Evolutionary conservation across 148 eudicot genomes (phyloP).

Genomic region (Drosera capensis): DNA sequence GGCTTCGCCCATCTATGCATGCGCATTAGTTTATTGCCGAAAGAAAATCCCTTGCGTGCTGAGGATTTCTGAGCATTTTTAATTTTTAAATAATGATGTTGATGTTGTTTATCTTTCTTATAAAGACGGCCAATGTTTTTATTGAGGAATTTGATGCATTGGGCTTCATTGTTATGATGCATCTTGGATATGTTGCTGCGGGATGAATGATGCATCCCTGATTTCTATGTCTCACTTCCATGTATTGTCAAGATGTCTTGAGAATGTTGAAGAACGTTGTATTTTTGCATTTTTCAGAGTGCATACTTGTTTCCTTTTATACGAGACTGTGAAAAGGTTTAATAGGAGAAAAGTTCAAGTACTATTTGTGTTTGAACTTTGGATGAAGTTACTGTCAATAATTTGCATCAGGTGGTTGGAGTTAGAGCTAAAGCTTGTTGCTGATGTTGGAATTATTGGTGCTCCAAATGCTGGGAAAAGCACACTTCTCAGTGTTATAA

Average conservation of each 20-base stretch:
- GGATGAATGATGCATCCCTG: no score
- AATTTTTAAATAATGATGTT: not conserved
- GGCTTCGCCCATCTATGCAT: not conserved
- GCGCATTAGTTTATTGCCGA: not conserved
- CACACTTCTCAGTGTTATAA: constrained; percentile 79
- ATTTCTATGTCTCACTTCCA: no score
- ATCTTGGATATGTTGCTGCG: no score
- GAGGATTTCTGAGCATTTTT: not conserved
- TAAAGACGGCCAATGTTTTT: no score
- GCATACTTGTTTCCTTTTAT: no score
- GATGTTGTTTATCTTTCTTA: not conserved
- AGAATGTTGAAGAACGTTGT: no score
- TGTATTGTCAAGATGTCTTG: no score
- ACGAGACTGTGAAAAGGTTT: no score
- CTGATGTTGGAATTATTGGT: constrained; percentile 96
- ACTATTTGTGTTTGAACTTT: not conserved
- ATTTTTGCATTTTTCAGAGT: no score
- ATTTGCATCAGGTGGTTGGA: constrained; percentile 80
- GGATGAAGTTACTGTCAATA: constrained; percentile 3
- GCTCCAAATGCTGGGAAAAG: constrained; percentile 98
- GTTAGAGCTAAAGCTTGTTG: constrained; percentile 91
- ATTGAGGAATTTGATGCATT: no score
- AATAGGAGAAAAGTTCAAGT: no score
- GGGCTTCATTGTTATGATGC: no score
- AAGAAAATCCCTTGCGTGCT: not conserved